Evolutionary conservation across 495 filamentous ascomycete species (phyloP).

Genomic region (Aspergillus haitiensis): DNA sequence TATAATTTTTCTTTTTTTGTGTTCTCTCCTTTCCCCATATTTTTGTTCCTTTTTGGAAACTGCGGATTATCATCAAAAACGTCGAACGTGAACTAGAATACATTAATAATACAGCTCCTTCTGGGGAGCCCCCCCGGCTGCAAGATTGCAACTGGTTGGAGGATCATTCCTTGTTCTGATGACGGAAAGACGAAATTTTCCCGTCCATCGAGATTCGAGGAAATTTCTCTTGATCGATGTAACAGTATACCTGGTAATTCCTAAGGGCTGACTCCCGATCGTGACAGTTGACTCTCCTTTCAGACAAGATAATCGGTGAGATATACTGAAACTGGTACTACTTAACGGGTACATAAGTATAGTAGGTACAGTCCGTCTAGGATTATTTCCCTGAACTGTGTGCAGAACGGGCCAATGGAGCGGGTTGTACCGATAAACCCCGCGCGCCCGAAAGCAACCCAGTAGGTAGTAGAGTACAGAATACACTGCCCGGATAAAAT

Average conservation of each 20-base stretch:
- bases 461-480: neutral
- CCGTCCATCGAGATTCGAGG: neutral
- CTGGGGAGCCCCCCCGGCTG: neutral
- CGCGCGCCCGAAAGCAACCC: constrained; percentile 5
- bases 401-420: neutral
- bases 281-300: no score
- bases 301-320: no score
- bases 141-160: neutral
- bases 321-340: no score
- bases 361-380: no score
- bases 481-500: constrained; percentile 18
- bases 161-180: neutral
- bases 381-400: no score
- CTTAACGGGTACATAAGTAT: no score
- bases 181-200: constrained; percentile 1
- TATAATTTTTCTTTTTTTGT: neutral
- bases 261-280: no score
- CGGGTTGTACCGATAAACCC: neutral
- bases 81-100: neutral
- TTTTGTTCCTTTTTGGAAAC: neutral
- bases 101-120: neutral
- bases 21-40: neutral
- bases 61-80: neutral
- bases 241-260: no score
- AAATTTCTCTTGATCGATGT: neutral